Base-by-base conservation (phyloP, 805 yeast genomes). In the Hanseniaspora lindneri region DNA sequence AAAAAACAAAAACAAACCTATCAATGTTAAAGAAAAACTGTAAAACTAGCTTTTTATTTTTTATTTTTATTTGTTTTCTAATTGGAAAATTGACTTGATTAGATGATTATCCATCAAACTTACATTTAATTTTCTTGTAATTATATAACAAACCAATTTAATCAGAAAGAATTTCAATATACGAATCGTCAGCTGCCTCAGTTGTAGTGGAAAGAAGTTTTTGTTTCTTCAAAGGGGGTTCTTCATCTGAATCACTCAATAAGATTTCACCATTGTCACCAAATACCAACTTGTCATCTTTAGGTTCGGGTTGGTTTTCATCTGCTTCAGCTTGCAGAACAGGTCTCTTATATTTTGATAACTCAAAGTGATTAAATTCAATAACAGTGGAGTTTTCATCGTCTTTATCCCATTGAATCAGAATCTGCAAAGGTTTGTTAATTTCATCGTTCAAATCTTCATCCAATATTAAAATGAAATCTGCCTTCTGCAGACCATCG, bases 401-500 rank as follows among this genome's bases (percentile, higher is more conserved):
- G 9, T 44, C 51, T 8, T 33, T 33, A 19, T 33, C 37, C 56
- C 53, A 11, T 43, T 44, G 27, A 58, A 59, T 14, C 56, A 52
- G 10, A 63, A 65, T 8, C 80, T 59, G 54, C 76, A 77, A 39
- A 86, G 67, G 55, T 84, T 89, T 33, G 80, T 66, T 37, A 76
- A 74, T 54, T 77, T 50, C 47, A 8, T 56, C 62, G 27, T 54
- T 65, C 53, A 83, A 95, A 35, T 77, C 80, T 47, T 89, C 95
- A 63, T 92, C 98, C 41, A 80, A 76, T 16, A 92, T 70, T 1
- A 80, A 72, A 14, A 92, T 34, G 19, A 80, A 68, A 19, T 77
- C 72, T n/a, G 89, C 92, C 7, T 32, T 25, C 27, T 34, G 14
- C 3, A 29, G 30, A 11, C 8, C 13, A 4, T 17, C 20, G 8